Evolutionary conservation across 108 stramenopile genomes (phyloP).

Genomic region (Nitzschia palea): DNA sequence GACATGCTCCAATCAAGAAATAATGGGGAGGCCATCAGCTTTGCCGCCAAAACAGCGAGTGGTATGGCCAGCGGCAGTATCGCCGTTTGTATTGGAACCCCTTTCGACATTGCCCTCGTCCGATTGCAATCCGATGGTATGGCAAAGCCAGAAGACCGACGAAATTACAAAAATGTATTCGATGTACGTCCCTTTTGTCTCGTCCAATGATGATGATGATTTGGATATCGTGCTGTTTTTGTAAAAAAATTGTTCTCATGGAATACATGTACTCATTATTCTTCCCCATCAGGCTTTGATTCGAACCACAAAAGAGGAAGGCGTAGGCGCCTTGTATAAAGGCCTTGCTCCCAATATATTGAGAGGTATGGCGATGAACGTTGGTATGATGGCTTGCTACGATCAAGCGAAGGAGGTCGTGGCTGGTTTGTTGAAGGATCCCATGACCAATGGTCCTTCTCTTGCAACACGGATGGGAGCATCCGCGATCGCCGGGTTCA

Average conservation of each 20-base stretch:
- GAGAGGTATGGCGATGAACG: slow-evolving; percentile 99
- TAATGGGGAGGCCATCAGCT: slow-evolving; percentile 84
- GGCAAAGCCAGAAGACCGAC: slow-evolving; percentile 83
- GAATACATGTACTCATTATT: not conserved
- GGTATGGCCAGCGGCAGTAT: slow-evolving; percentile 95
- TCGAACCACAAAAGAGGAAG: slow-evolving; percentile 91
- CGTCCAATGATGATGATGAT: no score
- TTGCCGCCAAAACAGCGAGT: slow-evolving; percentile 83
- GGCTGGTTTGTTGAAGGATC: slow-evolving; percentile 69
- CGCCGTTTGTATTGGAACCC: slow-evolving; percentile 97
- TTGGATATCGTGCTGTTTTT: not conserved
- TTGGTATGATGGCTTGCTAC: slow-evolving; percentile 99
- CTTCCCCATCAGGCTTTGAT: slow-evolving; percentile 63
- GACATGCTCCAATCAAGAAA: slow-evolving; percentile 82
- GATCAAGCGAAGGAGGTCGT: slow-evolving; percentile 96
- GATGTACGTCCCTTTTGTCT: slow-evolving; percentile 71
- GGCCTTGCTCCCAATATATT: slow-evolving; percentile 94
- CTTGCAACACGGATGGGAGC: slow-evolving; percentile 86
- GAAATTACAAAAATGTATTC: slow-evolving; percentile 98
- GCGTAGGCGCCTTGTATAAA: slow-evolving; percentile 92
- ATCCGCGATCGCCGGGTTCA: slow-evolving; percentile 88
- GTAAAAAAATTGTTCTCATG: not conserved
- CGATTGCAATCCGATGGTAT: slow-evolving; percentile 95
- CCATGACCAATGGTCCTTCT: slow-evolving; percentile 78
- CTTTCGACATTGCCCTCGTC: slow-evolving; percentile 97